A percentile compares a stretch with the other conserved stretches of the same genome.
Conservation (phyloP, 441 rosid species). For the Eutrema salsugineum region DNA sequence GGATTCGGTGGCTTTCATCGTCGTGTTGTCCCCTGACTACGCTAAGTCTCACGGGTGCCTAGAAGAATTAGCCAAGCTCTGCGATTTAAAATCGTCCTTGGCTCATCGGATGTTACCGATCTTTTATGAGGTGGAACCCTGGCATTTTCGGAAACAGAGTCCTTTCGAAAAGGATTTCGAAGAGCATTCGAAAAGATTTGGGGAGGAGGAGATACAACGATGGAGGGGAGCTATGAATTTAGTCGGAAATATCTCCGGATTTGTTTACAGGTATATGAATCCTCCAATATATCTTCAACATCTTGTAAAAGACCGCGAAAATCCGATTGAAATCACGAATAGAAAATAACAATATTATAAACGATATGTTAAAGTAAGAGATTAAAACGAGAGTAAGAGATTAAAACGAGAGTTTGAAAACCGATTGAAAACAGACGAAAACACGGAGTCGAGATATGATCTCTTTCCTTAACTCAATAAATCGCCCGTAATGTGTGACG, state of each 20-base stretch:
- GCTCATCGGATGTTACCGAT: constrained; percentile 34
- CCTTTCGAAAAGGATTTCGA: constrained; percentile 26
- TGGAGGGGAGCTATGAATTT: constrained; percentile 47
- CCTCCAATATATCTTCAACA: not conserved
- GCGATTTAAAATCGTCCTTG: constrained; percentile 2
- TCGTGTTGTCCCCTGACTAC: constrained; percentile 35
- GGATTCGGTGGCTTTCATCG: constrained; percentile 32
- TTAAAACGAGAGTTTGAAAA: too few relatives aligned
- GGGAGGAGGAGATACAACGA: constrained; percentile 5
- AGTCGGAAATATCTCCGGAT: constrained; percentile 43
- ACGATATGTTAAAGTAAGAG: too few relatives aligned
- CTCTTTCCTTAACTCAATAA: too few relatives aligned
- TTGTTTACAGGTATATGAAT: constrained; percentile 27
- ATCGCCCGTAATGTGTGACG: too few relatives aligned
- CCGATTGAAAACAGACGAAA: too few relatives aligned
- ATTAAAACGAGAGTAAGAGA: too few relatives aligned
- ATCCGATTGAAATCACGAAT: too few relatives aligned
- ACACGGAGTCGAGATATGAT: too few relatives aligned
- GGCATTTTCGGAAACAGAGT: constrained; percentile 31
- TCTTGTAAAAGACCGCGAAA: too few relatives aligned
- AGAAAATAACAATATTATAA: too few relatives aligned
- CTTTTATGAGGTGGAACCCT: constrained; percentile 38
- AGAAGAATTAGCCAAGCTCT: constrained; percentile 39
- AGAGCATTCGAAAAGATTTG: constrained; percentile 19
- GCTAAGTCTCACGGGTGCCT: constrained; percentile 39